Evolutionary conservation across 371 early-diverging fungal species (phyloP).

Genomic region (Mycotypha africana): DNA sequence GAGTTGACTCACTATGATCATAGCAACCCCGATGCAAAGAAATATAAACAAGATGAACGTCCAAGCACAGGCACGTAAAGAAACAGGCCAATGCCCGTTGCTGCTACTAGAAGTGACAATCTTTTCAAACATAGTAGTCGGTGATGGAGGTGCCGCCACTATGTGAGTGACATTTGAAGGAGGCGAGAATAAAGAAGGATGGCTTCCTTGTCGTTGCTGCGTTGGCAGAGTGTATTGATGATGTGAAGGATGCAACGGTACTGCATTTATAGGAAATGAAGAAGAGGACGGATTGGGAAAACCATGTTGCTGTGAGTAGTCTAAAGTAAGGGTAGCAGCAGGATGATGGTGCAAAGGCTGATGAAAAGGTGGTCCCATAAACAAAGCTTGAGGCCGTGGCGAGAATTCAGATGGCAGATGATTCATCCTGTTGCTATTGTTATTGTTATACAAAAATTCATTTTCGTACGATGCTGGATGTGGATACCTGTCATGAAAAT

Average conservation of each 20-base stretch:
- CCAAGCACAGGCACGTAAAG: conserved; percentile 17
- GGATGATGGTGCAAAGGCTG: conserved; percentile 4
- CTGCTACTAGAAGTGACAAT: neutral
- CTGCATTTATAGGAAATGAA: neutral
- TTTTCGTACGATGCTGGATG: no score
- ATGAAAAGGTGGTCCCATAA: no score
- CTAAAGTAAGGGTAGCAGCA: neutral
- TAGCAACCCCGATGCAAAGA: conserved; percentile 14
- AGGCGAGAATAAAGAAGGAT: conserved; percentile 5
- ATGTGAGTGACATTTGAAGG: no score
- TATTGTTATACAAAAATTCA: no score
- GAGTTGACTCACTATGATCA: conserved; percentile 13
- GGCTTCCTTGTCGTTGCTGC: neutral
- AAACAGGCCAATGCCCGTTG: conserved; percentile 10
- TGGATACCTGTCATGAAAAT: no score
- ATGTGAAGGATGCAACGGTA: neutral
- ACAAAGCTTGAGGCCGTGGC: no score
- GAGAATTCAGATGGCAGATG: no score
- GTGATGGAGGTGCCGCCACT: neutral
- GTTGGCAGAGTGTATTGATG: conserved; percentile 1
- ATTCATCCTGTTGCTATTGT: no score
- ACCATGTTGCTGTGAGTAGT: neutral
- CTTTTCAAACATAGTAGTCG: no score
- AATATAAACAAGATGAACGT: conserved; percentile 12
- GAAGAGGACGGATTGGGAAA: conserved; percentile 5